These are phyloP conservation scores for Huntiella moniliformis DNA, from an alignment of 2,329 filamentous ascomycete genomes.

Conservation along the genomic window DNA sequence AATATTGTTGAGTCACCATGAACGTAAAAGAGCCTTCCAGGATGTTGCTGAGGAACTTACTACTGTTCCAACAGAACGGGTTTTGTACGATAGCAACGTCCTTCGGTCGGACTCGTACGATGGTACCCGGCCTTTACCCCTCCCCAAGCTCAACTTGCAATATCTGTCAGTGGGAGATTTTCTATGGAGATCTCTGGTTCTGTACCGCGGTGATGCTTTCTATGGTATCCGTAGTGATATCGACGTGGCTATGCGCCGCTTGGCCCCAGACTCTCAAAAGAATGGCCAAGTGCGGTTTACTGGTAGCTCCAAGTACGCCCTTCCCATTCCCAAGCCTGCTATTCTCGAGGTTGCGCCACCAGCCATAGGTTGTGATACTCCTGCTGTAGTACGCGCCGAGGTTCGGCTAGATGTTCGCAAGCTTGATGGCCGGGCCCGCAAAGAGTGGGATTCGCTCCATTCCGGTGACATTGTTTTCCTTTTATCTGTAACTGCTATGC, in stretches of 20 bases:
- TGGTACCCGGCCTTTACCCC: conserved; percentile 66
- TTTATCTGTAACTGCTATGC: conserved; percentile 35
- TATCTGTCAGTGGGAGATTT: conserved; percentile 93
- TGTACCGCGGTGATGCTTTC: conserved; percentile 82
- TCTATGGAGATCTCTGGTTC: conserved; percentile 78
- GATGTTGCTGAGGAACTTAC: conserved; percentile 53
- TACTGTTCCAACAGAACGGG: conserved; percentile 66
- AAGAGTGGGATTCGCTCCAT: conserved; percentile 78
- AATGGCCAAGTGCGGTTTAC: conserved; percentile 54
- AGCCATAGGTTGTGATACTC: conserved; percentile 63
- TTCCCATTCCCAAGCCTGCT: conserved; percentile 68
- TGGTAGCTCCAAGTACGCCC: conserved; percentile 80
- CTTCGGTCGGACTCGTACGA: conserved; percentile 73
- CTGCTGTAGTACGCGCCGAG: conserved; percentile 73
- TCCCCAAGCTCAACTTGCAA: conserved; percentile 89
- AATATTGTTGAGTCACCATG: conserved; percentile 54
- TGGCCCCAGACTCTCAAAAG: conserved; percentile 49
- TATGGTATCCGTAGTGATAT: conserved; percentile 87
- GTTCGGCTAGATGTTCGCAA: conserved; percentile 67
- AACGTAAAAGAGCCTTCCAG: conserved; percentile 65
- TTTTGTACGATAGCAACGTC: conserved; percentile 62
- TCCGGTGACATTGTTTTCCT: conserved; percentile 83
- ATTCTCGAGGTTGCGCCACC: conserved; percentile 74
- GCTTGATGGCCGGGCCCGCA: conserved; percentile 54
- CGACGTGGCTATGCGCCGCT: conserved; percentile 58